Evolutionary conservation across 2,329 filamentous ascomycete genomes (phyloP).

Genomic region (Clonostachys rhizophaga): DNA sequence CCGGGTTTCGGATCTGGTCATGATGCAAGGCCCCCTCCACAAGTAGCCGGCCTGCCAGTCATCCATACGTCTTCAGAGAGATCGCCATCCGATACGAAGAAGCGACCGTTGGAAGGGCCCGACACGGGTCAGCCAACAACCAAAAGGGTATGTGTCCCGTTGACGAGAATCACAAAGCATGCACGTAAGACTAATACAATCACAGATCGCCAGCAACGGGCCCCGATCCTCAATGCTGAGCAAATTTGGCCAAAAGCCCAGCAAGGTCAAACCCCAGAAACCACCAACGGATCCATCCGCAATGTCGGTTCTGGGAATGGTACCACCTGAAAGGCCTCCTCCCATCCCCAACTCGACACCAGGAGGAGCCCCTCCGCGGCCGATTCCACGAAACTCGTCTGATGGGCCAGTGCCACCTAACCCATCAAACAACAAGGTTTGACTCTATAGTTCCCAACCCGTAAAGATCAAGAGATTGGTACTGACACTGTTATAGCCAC

Average conservation of each 20-base stretch:
- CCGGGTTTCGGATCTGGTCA: not conserved
- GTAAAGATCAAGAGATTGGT: not conserved
- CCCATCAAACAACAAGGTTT: constrained; percentile 1
- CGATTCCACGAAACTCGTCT: constrained; percentile 7
- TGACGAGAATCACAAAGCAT: not conserved
- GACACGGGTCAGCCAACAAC: constrained; percentile 20
- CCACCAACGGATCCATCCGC: constrained; percentile 42
- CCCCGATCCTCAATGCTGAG: constrained; percentile 23
- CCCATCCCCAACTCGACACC: constrained; percentile 11
- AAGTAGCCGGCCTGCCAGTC: not conserved
- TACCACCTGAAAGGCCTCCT: constrained; percentile 36
- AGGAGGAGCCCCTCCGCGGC: constrained; percentile 3
- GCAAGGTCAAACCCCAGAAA: constrained; percentile 10
- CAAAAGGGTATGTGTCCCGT: constrained; percentile 34
- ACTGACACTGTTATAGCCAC: not conserved
- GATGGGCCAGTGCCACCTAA: constrained; percentile 12
- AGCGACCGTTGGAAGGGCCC: constrained; percentile 33
- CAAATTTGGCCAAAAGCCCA: constrained; percentile 26
- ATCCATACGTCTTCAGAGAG: too few relatives aligned
- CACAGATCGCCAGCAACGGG: constrained; percentile 20
- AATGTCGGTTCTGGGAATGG: constrained; percentile 45
- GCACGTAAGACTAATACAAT: constrained; percentile 13
- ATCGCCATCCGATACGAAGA: constrained; percentile 20
- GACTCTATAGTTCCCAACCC: too few relatives aligned
- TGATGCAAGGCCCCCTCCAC: not conserved